phyloP scores from a whole-genome alignment of 2,329 filamentous ascomycete genomes.

The Aspergillus luchuensis region DNA sequence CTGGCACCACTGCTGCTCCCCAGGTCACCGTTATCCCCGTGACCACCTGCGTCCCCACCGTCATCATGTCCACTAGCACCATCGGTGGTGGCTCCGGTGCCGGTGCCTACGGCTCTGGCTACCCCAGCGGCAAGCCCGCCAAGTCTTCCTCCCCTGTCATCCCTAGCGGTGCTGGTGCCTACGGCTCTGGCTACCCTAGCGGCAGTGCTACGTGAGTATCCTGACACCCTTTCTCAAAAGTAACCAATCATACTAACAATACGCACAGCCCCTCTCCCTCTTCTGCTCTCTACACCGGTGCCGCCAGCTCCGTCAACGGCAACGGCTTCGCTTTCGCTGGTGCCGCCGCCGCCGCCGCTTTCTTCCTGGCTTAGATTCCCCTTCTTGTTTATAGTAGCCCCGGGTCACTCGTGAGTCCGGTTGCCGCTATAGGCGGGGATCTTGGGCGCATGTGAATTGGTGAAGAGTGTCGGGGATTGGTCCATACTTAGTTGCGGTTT shows the following conservation, averaged over 20 bases:
- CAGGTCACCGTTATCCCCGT: slow-evolving; percentile 31
- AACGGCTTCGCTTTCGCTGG: slow-evolving; percentile 35
- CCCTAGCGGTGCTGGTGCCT: slow-evolving; percentile 19
- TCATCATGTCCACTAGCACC: slow-evolving; percentile 35
- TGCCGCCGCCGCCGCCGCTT: slow-evolving; percentile 33
- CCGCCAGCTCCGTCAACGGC: slow-evolving; percentile 29
- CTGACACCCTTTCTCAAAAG: neutral
- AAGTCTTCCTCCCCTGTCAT: slow-evolving; percentile 21
- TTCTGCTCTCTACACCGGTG: slow-evolving; percentile 32
- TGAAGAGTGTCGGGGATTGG: slow-evolving; percentile 17
- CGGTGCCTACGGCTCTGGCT: slow-evolving; percentile 15
- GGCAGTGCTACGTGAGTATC: slow-evolving; percentile 23
- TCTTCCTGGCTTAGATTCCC: slow-evolving; percentile 38
- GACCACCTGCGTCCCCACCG: slow-evolving; percentile 37
- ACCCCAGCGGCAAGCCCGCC: slow-evolving; percentile 14
- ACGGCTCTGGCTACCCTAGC: slow-evolving; percentile 18
- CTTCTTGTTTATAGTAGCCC: slow-evolving; percentile 34
- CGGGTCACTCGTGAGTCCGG: slow-evolving; percentile 22
- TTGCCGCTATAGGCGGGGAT: slow-evolving; percentile 9
- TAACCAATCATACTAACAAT: slow-evolving; percentile 5
- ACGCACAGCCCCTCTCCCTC: slow-evolving; percentile 21
- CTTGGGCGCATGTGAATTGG: slow-evolving; percentile 9
- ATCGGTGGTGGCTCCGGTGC: slow-evolving; percentile 20
- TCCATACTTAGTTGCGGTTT: slow-evolving; percentile 25
- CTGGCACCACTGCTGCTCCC: slow-evolving; percentile 16